phyloP scores from a whole-genome alignment of 345 rosid species.

The Cardiospermum halicacabum region DNA sequence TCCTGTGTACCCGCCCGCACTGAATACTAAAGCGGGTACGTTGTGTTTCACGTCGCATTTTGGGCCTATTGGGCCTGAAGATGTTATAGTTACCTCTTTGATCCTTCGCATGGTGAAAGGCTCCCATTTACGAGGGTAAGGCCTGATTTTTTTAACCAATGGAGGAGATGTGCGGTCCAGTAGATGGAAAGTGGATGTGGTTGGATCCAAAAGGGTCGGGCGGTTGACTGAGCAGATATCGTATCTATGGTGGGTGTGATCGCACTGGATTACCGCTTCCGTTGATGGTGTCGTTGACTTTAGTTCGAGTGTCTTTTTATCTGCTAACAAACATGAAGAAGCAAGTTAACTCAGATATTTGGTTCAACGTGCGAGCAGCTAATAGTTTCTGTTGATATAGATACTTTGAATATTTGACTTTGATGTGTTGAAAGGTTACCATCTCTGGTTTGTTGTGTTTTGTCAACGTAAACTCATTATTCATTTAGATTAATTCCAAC shows the following conservation, averaged over 20 bases:
- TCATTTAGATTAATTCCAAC: background rate
- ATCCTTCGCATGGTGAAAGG: slow-evolving; percentile 23
- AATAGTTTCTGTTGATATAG: background rate
- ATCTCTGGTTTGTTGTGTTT: background rate
- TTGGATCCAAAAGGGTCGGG: slow-evolving; percentile 24
- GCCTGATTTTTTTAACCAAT: slow-evolving; percentile 31
- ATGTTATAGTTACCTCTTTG: slow-evolving; percentile 37
- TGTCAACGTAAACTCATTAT: background rate
- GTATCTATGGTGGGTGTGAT: slow-evolving; percentile 31
- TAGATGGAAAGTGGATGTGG: slow-evolving; percentile 1
- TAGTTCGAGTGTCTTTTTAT: background rate
- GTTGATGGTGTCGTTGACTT: background rate
- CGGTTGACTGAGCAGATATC: slow-evolving; percentile 51
- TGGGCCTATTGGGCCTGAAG: slow-evolving; percentile 22
- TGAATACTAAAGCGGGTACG: slow-evolving; percentile 50
- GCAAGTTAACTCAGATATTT: too few relatives aligned
- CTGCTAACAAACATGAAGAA: too few relatives aligned
- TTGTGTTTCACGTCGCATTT: slow-evolving; percentile 30
- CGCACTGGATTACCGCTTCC: slow-evolving; percentile 32
- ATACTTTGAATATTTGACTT: background rate
- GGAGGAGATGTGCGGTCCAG: too few relatives aligned
- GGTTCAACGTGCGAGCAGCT: too few relatives aligned
- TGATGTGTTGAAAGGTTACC: background rate
- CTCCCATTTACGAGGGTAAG: slow-evolving; percentile 59
- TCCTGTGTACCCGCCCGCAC: slow-evolving; percentile 65